phyloP scores from a whole-genome alignment of 106 monocot genomes.

The Ottelia alismoides region DNA sequence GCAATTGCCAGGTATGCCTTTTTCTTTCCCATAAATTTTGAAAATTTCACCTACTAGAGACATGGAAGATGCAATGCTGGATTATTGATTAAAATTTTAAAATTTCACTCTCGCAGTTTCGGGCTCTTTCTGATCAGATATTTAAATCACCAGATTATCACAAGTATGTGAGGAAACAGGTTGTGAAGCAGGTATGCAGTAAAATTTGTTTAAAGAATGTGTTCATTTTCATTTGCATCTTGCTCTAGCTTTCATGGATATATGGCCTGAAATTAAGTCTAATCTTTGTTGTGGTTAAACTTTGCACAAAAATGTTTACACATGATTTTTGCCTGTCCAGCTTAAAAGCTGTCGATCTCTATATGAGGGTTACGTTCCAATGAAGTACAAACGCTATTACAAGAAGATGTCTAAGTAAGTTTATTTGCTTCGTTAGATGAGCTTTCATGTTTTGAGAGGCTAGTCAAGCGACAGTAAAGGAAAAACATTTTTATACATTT shows the following conservation, averaged over 20 bases:
- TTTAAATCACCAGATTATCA: conserved; percentile 81
- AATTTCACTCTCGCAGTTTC: conserved; percentile 42
- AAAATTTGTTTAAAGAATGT: neutral
- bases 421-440: no score
- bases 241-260: no score
- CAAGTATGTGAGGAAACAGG: conserved; percentile 68
- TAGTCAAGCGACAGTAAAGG: no score
- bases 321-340: no score
- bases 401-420: conserved; percentile 98
- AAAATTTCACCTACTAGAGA: neutral
- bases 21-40: neutral
- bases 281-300: no score
- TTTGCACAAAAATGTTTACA: no score
- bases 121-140: conserved; percentile 88
- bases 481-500: no score
- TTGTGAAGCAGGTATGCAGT: conserved; percentile 71
- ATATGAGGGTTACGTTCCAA: conserved; percentile 97
- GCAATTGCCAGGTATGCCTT: conserved; percentile 98
- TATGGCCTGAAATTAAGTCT: no score
- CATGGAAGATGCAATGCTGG: neutral
- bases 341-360: conserved; percentile 59
- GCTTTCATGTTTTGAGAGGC: no score
- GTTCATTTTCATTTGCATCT: no score
- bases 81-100: neutral
- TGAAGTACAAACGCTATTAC: conserved; percentile 85